Base-by-base conservation (phyloP, 768 basidiomycete species). In the Mrakia blollopis region DNA sequence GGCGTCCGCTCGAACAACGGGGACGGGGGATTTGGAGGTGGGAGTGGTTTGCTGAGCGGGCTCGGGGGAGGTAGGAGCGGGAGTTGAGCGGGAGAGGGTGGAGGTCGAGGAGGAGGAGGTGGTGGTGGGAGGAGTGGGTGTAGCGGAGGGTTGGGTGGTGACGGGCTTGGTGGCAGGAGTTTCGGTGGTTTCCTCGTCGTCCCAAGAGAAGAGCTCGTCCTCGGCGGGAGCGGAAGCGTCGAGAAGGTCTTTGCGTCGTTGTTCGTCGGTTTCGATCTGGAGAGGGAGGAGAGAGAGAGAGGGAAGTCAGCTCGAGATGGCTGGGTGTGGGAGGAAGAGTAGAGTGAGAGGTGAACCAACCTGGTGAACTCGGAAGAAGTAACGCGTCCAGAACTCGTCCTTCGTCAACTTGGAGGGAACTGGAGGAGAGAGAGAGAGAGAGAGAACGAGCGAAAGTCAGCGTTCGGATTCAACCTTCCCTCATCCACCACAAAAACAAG, bases 201-300 rank as follows among this genome's bases (percentile, higher is more conserved):
- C 93, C 93, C 93, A 96, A 80, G 89, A 91, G 83, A 96, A 94
- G 77, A 92, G 91, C 47, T 95, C 94, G 14, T 83, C 82, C 37
- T 87, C 88, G 89, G 11, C 85, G 5, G 89, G 86, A n/a, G 87
- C 89, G 25, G 79, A 80, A 90, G 79, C 71, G 52, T 77, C 76
- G 70, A 77, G 70, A 62, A 61, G 44, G 6, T 67, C 41, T 25
- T 73, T 47, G 9, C 77, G 73, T n/a, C 77, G 73, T 44, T 78
- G 67, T 3, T 65, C 72, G 67, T 78, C 77, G 16, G 69, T 23
- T 69, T 78, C 77, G 41, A 78, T 74, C 77, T 63, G 16, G 69
- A 16, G n/a, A 81, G 50, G 79, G 70, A 35, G 23, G 62, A 41
- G 60, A 72, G 47, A 30, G 37, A 47, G 50, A 61, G 1, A 13